Percentiles rank a stretch among this genome's conserved stretches.
phyloP scores from a whole-genome alignment of 129 eudicot species.

The Pulicaria dysenterica region DNA sequence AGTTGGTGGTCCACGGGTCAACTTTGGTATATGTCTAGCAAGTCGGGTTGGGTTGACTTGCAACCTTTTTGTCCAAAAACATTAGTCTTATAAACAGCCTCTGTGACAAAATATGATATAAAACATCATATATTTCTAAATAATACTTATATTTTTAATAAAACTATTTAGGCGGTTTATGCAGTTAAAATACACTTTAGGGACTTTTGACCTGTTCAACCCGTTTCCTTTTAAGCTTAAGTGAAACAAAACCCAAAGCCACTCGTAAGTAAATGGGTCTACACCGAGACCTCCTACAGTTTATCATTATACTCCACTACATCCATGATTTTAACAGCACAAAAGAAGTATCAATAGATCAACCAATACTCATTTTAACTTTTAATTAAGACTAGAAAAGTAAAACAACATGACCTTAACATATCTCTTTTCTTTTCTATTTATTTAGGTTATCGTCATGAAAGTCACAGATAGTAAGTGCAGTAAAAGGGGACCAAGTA shows the following conservation, averaged over 20 bases:
- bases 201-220: conserved; percentile 4
- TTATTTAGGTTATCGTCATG: background rate
- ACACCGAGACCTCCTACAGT: background rate
- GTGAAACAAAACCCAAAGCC: background rate
- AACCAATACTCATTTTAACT: background rate
- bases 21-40: background rate
- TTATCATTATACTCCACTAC: background rate
- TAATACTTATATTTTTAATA: background rate
- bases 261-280: background rate
- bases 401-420: conserved; percentile 3
- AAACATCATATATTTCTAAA: background rate
- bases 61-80: background rate
- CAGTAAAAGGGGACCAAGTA: background rate
- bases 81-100: background rate
- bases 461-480: background rate
- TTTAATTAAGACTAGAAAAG: conserved; percentile 8
- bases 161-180: background rate
- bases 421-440: background rate
- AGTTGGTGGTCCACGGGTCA: background rate
- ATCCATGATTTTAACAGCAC: background rate
- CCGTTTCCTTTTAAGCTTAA: background rate
- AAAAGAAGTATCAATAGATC: conserved; percentile 6
- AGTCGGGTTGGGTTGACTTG: background rate
- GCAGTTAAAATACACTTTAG: background rate
- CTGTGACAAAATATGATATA: background rate